Base-by-base conservation (phyloP, 2,329 filamentous ascomycete species). In the Cladosporium sp. region DNA sequence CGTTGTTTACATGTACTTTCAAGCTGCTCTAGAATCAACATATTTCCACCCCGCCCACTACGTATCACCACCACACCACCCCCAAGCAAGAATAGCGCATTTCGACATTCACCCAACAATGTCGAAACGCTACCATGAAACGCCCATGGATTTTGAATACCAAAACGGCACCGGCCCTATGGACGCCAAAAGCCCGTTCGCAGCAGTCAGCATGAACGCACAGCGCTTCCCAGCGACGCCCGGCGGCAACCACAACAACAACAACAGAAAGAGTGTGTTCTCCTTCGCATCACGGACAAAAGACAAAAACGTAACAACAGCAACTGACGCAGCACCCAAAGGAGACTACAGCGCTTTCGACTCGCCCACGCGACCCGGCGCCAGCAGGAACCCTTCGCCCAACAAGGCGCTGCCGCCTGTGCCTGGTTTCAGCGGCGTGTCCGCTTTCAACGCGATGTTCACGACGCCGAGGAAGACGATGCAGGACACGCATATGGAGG, bases 101-200 rank as follows among this genome's bases (percentile, higher is more conserved):
- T 14, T 58, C 24, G 57, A 32, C 57, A 47, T 44, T 51, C 41
- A 11, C 59, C 14, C 34, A 47, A 44, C 49, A 44, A 76, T 76
- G 74, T 72, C 73, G 28, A 73, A 75, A 55, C 79, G 80, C 61
- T 74, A 74, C 44, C 78, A 81, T 59, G 79, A 79, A 57, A 78
- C 74, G 72, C 82, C 81, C 64, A 86, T 86, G 84, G 84, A 86
- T 74, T 86, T 83, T 74, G 79, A 84, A 71, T 86, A 78, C 71
- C 74, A 82, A 64, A 84, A 84, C 69, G 72, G 77, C 34, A 78
- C 74, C 3, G 83, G 81, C 26, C 80, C 80, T 4, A 69, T 82
- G 2, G 82, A 85, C 71, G 72, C 73, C 32, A 76, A 75, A 59
- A 85, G 83, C 47, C 83, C 83, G 1, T 86, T 84, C 68, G 75